Evolutionary conservation across 176 grass and related monocot genomes (phyloP).

Genomic region (Zoysia japonica): DNA sequence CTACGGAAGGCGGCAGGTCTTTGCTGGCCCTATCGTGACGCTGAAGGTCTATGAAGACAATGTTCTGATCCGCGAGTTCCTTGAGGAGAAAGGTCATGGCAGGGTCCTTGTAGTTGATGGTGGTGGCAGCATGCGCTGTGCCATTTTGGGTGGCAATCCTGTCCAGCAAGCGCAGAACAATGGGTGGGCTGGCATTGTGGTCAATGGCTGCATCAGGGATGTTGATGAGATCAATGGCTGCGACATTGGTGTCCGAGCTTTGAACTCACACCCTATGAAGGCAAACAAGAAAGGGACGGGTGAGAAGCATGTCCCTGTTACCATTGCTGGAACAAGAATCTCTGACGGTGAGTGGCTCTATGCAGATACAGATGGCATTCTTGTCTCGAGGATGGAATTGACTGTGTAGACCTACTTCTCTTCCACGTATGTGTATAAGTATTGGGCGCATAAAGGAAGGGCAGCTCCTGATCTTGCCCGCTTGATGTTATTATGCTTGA

Average conservation of each 20-base stretch:
- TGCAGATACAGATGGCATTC: slow-evolving; percentile 65
- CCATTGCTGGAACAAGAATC: slow-evolving; percentile 63
- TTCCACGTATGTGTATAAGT: neutral
- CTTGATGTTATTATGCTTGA: neutral
- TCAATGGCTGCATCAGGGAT: slow-evolving; percentile 90
- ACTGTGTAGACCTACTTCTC: slow-evolving; percentile 22
- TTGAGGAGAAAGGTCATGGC: slow-evolving; percentile 75
- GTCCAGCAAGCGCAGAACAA: slow-evolving; percentile 86
- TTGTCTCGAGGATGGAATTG: slow-evolving; percentile 60
- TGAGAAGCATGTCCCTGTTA: slow-evolving; percentile 64
- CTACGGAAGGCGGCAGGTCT: slow-evolving; percentile 69
- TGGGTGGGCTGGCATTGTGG: slow-evolving; percentile 76
- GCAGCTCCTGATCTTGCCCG: neutral
- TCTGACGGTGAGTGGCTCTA: slow-evolving; percentile 83
- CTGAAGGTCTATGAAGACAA: slow-evolving; percentile 95
- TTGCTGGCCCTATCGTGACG: slow-evolving; percentile 71
- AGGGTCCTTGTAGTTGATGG: slow-evolving; percentile 74
- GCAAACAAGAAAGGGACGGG: slow-evolving; percentile 83
- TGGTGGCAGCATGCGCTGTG: slow-evolving; percentile 74
- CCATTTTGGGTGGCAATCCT: slow-evolving; percentile 78
- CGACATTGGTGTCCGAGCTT: slow-evolving; percentile 75
- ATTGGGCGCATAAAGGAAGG: neutral
- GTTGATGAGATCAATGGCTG: slow-evolving; percentile 91
- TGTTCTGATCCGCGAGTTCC: slow-evolving; percentile 71
- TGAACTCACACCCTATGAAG: slow-evolving; percentile 75